Evolutionary conservation across 2,329 filamentous ascomycete species (phyloP), one percentile per base, ranked within the genome.

Genomic region (Alternaria angustiovoidea): DNA sequence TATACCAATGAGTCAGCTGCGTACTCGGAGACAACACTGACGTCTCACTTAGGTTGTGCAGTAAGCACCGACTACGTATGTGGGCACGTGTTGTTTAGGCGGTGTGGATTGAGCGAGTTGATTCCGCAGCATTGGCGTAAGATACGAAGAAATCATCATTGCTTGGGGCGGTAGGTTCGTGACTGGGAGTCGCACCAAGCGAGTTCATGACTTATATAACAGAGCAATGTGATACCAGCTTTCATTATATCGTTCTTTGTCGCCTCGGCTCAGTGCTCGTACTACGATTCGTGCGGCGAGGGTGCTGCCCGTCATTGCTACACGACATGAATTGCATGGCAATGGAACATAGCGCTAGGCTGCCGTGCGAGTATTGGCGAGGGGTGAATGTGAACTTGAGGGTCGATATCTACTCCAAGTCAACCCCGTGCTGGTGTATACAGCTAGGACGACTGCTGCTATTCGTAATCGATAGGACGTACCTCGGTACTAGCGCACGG

Each of bases 1-100:
- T 97, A 79, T 81, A 84, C 74, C 55, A 42, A 26, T 56, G 61
- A 43, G 44, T 34, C 14, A 54, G 62, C 48, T 63, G 63, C 55
- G 43, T 70, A 30, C 61, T 62, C 30, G 54, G 28, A 46, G 41
- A 41, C 12, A 6, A 57, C 47, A 60, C 68, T 70, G 62, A 70
- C 65, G 54, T 54, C 24, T 8, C 18, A 44, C n/a, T 8, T 62
- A 77, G 76, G 76, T 78, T 66, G 75, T 78, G 62, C 74, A 77
- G 69, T 78, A 75, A 67, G 65, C 48, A 61, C 36, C 22, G 36
- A 43, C 20, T 20, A 39, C 16, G 7, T n/a, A n/a, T 28, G 16
- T 51, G 26, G 32, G 41, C n/a, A 47, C 39, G 51, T 60, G 57
- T 54, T 51, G 32, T 54, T 54, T 38, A 49, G 18, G 53, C 39